Evolutionary conservation across 2,329 filamentous ascomycete species (phyloP).

Genomic region (Paracorniculantispora psalliotae): DNA sequence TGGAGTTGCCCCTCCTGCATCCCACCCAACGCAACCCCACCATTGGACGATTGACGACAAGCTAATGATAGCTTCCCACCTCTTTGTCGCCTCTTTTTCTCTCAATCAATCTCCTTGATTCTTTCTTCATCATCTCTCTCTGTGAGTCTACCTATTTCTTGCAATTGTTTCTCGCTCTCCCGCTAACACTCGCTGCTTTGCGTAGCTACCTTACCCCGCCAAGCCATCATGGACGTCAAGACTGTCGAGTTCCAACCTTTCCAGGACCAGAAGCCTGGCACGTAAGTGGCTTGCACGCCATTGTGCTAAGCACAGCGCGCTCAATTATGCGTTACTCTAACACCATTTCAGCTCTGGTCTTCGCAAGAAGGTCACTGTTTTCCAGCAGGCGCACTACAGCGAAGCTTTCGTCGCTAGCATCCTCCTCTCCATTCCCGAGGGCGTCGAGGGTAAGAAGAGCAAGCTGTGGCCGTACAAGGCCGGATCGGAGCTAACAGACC

Average conservation of each 20-base stretch:
- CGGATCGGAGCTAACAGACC: slow-evolving; percentile 16
- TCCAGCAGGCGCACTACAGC: slow-evolving; percentile 92
- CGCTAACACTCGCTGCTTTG: neutral
- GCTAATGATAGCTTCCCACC: slow-evolving; percentile 12
- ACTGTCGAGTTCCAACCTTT: slow-evolving; percentile 81
- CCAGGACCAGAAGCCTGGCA: slow-evolving; percentile 97
- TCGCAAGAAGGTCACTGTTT: slow-evolving; percentile 97
- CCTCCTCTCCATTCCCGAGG: slow-evolving; percentile 93
- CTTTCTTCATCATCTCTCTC: slow-evolving; percentile 8
- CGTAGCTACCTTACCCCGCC: slow-evolving; percentile 15
- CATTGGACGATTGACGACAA: slow-evolving; percentile 9
- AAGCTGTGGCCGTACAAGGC: neutral
- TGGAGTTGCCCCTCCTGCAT: slow-evolving; percentile 8
- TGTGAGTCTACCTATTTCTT: neutral
- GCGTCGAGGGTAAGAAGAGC: slow-evolving; percentile 60
- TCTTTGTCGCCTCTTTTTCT: slow-evolving; percentile 14
- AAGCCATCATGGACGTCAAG: slow-evolving; percentile 60
- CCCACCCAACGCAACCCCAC: slow-evolving; percentile 12
- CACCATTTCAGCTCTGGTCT: slow-evolving; percentile 72
- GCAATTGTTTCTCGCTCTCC: neutral
- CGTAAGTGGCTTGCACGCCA: slow-evolving; percentile 62
- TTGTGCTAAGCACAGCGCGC: neutral
- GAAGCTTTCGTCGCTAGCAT: slow-evolving; percentile 94
- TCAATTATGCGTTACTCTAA: slow-evolving; percentile 2
- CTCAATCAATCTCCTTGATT: slow-evolving; percentile 17